These are phyloP conservation scores for Penicillium coffeae DNA, from an alignment of 495 filamentous ascomycete species.

Conservation along the genomic window DNA sequence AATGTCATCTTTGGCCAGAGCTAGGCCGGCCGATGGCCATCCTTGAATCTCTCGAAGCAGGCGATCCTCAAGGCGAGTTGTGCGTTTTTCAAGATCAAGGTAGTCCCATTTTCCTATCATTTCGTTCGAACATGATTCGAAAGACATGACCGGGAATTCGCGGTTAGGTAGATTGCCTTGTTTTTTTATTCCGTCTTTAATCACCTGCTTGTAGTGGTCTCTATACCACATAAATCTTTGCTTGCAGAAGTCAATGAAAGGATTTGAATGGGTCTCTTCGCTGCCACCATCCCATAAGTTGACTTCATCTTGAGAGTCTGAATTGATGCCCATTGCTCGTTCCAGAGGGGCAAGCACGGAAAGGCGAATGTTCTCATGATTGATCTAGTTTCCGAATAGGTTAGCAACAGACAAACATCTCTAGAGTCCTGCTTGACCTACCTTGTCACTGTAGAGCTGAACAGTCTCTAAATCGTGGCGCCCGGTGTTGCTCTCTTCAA, in stretches of 20 bases:
- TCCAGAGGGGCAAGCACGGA: conserved; percentile 85
- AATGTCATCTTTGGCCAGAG: conserved; percentile 59
- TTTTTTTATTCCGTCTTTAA: conserved; percentile 57
- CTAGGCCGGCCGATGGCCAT: conserved; percentile 69
- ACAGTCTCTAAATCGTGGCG: conserved; percentile 73
- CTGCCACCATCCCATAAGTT: too few relatives aligned
- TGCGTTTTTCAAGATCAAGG: conserved; percentile 60
- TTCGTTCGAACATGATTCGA: conserved; percentile 70
- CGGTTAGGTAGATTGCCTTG: conserved; percentile 46
- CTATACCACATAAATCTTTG: conserved; percentile 95
- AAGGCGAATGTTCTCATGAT: conserved; percentile 84
- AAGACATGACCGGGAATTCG: conserved; percentile 83
- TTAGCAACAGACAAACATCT: too few relatives aligned
- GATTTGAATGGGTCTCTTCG: conserved; percentile 57
- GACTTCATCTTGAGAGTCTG: conserved; percentile 20
- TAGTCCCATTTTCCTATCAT: conserved; percentile 93
- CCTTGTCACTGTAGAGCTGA: conserved; percentile 82
- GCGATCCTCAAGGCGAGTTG: conserved; percentile 63
- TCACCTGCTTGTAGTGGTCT: conserved; percentile 71
- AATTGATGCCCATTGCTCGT: conserved; percentile 60
- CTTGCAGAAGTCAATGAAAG: conserved; percentile 88
- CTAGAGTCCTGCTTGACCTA: too few relatives aligned
- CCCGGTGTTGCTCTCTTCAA: too few relatives aligned
- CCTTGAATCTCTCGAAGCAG: conserved; percentile 66
- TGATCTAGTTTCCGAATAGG: too few relatives aligned